Percentiles rank a stretch among this genome's conserved stretches.
These are phyloP conservation scores for Luffa acutangula DNA, from an alignment of 306 rosid species.

Conservation along the genomic window DNA sequence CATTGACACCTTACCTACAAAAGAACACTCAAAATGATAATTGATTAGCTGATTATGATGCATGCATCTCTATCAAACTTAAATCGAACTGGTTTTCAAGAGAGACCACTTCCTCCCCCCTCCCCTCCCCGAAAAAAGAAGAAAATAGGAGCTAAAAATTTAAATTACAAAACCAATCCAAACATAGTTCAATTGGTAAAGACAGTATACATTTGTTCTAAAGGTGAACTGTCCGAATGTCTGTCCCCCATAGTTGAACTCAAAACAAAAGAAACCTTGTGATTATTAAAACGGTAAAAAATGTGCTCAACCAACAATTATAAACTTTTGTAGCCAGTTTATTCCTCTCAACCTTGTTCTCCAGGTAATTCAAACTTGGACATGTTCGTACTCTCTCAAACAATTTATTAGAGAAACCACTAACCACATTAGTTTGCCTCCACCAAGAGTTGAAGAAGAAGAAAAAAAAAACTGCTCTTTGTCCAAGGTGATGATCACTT, in stretches of 20 bases:
- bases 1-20: conserved; percentile 35
- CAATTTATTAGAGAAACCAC: too few relatives aligned
- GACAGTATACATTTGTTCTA: too few relatives aligned
- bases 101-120: background rate
- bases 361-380: too few relatives aligned
- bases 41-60: background rate
- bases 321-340: background rate
- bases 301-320: background rate
- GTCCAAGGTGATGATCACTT: too few relatives aligned
- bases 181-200: background rate
- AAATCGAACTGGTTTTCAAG: background rate
- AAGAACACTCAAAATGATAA: background rate
- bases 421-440: too few relatives aligned
- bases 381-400: too few relatives aligned
- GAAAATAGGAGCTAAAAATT: background rate
- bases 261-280: background rate
- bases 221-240: background rate
- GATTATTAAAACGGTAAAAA: background rate
- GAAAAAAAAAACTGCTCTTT: too few relatives aligned
- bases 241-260: background rate
- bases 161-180: background rate
- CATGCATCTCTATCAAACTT: background rate
- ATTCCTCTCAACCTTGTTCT: too few relatives aligned
- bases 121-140: background rate
- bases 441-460: too few relatives aligned